phyloP scores from a whole-genome alignment of 345 rosid genomes.

The Lenwebbia sp. region DNA sequence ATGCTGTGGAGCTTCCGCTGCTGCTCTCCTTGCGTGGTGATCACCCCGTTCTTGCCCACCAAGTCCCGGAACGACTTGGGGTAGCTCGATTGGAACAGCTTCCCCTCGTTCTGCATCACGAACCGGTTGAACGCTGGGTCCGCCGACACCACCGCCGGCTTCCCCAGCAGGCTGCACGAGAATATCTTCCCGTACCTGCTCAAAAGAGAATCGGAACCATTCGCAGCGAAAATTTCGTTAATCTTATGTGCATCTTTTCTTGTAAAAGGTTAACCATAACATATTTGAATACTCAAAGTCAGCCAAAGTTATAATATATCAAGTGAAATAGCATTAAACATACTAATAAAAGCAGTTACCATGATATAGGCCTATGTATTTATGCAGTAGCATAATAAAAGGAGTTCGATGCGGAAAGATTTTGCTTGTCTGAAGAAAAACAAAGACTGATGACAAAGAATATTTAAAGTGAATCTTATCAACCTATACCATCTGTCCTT shows the following conservation, averaged over 20 bases:
- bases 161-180: slow-evolving; percentile 68
- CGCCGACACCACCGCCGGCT: slow-evolving; percentile 64
- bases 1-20: slow-evolving; percentile 70
- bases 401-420: neutral
- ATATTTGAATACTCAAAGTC: neutral
- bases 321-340: neutral
- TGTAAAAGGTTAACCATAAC: neutral
- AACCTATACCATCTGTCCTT: neutral
- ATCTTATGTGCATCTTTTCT: neutral
- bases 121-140: slow-evolving; percentile 62
- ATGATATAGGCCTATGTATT: neutral
- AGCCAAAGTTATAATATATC: neutral
- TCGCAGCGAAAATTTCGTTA: neutral
- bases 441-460: neutral
- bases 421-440: neutral
- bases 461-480: neutral
- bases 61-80: slow-evolving; percentile 80
- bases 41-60: slow-evolving; percentile 79
- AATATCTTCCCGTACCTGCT: slow-evolving; percentile 68
- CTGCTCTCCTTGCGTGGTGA: slow-evolving; percentile 70
- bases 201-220: neutral
- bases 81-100: slow-evolving; percentile 70
- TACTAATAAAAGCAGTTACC: neutral
- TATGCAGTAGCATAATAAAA: neutral
- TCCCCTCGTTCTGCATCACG: slow-evolving; percentile 77